Conservation (phyloP, 345 rosid genomes). For the thale cress (Arabidopsis thaliana) region TAIR10.1 NC_003070.9:19463001-19463500, state of each 20-base stretch:
- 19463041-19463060: not conserved
- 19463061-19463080: constrained; percentile 47
- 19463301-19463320: constrained; percentile 34
- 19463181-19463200: constrained; percentile 54
- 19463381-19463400: too few relatives aligned
- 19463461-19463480: constrained; percentile 50
- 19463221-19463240: constrained; percentile 49
- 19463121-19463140: constrained; percentile 74
- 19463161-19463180: not conserved
- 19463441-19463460: constrained; percentile 44
- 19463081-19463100: constrained; percentile 63
- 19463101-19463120: constrained; percentile 63
- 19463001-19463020: constrained; percentile 49
- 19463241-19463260: constrained; percentile 64
- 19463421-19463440: not conserved
- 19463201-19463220: constrained; percentile 23
- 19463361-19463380: not conserved
- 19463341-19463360: constrained; percentile 21
- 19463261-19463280: constrained; percentile 53
- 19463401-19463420: too few relatives aligned
- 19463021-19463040: not conserved
- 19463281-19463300: constrained; percentile 40
- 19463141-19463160: constrained; percentile 10
- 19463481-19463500: constrained; percentile 43
- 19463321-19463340: constrained; percentile 31